Evolutionary conservation across 2,329 filamentous ascomycete genomes (phyloP), one percentile per base, ranked within the genome.

Genomic region (Cladosporium sp.): DNA sequence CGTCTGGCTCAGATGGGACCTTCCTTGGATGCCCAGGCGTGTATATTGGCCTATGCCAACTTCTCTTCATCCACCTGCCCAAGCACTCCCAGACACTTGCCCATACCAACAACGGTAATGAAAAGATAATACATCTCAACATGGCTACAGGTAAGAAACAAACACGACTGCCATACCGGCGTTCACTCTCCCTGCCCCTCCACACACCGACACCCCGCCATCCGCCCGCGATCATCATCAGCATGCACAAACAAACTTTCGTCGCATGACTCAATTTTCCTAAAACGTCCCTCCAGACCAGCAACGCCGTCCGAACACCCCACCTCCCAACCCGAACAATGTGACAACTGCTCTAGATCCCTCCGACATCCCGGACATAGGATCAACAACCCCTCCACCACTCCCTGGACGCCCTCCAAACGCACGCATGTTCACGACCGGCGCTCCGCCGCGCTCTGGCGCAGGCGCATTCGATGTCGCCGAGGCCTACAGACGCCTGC

Each of bases 401-500:
- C 52, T 63, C 23, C 29, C 60, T 16, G 65, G 65, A 35, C 59
- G 65, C 35, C 65, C 65, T 7, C 65, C 65, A 35, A 58, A 46
- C 50, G 49, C 49, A 52, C 62, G 65, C 16, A 66, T 66, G 65
- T 64, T 33, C 62, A 67, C 65, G 2, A 65, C 66, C 37, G 63
- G 57, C 52, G 46, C 33, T 6, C 46, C 66, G 2, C 33, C 58
- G 26, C 57, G 33, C 33, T 28, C 46, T 18, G 33, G 60, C 61
- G 37, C 33, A 16, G 35, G 56, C 35, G 31, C 23, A 28, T 82
- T 81, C 72, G 80, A 83, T 77, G 88, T 91, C 67, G 88, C 90
- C 71, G 79, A 83, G 65, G 86, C 87, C 56, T 91, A 91, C 81
- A 83, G 86, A 72, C 80, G 82, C 59, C 84, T 91, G 58, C 84